Percentiles rank a stretch among this genome's conserved stretches.
Evolutionary conservation across 768 basidiomycete species (phyloP).

Genomic region (Rhodotorula toruloides): DNA sequence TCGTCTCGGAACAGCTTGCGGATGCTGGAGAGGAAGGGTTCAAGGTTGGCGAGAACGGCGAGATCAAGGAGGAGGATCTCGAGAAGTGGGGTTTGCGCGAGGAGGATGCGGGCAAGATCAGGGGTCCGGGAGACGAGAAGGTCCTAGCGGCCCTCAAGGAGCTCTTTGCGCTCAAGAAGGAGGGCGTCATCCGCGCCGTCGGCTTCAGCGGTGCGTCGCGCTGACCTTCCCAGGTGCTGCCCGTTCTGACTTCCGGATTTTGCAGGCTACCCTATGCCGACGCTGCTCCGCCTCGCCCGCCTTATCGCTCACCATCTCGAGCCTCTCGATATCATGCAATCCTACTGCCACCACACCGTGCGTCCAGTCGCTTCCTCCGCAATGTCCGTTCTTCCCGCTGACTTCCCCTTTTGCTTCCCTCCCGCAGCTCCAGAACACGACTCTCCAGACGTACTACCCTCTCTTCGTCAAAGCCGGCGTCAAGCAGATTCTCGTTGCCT

Average conservation of each 20-base stretch:
- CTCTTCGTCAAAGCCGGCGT: conserved; percentile 64
- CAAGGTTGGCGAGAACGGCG: conserved; percentile 28
- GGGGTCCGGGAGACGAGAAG: conserved; percentile 66
- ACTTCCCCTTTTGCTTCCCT: too few species aligned
- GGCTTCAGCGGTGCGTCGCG: conserved; percentile 66
- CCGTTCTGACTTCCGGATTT: conserved; percentile 52
- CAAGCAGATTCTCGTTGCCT: conserved; percentile 65
- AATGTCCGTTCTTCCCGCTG: too few species aligned
- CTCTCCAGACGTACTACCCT: conserved; percentile 46
- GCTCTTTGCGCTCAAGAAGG: conserved; percentile 62
- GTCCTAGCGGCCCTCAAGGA: conserved; percentile 65
- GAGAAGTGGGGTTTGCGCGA: conserved; percentile 61
- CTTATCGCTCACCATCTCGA: conserved; percentile 60
- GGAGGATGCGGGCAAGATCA: conserved; percentile 57
- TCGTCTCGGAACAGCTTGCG: conserved; percentile 32
- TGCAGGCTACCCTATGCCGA: conserved; percentile 72
- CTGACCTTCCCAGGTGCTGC: conserved; percentile 60
- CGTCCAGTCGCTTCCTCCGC: not conserved
- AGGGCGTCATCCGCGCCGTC: conserved; percentile 66
- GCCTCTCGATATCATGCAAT: conserved; percentile 71
- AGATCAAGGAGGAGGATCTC: conserved; percentile 49
- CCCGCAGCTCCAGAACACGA: conserved; percentile 37
- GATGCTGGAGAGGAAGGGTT: conserved; percentile 23
- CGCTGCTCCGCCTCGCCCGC: conserved; percentile 73
- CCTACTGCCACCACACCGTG: conserved; percentile 68